phyloP scores from a whole-genome alignment of 176 grass and related monocot species.

The Alloteropsis semialata region DNA sequence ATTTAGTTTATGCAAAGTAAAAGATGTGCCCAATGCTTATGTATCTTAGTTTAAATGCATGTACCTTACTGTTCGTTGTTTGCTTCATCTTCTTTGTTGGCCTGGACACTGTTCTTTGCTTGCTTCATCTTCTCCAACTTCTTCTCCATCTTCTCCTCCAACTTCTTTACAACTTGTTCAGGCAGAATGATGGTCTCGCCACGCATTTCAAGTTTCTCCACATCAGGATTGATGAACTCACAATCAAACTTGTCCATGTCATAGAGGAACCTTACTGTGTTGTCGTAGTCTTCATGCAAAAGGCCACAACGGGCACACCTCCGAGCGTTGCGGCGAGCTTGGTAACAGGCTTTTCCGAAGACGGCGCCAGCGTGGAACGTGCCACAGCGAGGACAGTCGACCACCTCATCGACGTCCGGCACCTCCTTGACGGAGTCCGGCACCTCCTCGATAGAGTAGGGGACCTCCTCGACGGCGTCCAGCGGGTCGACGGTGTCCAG shows the following conservation, averaged over 20 bases:
- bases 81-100: no score
- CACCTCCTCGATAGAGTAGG: no score
- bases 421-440: no score
- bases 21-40: no score
- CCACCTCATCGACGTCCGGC: background rate
- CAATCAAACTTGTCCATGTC: background rate
- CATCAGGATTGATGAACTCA: background rate
- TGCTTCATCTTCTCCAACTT: background rate
- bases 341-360: background rate
- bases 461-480: no score
- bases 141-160: background rate
- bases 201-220: background rate
- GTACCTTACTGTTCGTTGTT: no score
- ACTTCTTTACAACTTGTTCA: background rate
- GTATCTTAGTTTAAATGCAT: no score
- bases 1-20: no score
- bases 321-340: no score
- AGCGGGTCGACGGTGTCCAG: no score
- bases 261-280: background rate
- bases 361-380: background rate
- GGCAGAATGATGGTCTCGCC: background rate
- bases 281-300: background rate
- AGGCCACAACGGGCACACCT: background rate
- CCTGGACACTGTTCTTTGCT: no score
- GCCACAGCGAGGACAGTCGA: background rate